Evolutionary conservation across 2,329 filamentous ascomycete species (phyloP), one percentile per base, ranked within the genome.

Genomic region (Ceratocystis smalleyi): DNA sequence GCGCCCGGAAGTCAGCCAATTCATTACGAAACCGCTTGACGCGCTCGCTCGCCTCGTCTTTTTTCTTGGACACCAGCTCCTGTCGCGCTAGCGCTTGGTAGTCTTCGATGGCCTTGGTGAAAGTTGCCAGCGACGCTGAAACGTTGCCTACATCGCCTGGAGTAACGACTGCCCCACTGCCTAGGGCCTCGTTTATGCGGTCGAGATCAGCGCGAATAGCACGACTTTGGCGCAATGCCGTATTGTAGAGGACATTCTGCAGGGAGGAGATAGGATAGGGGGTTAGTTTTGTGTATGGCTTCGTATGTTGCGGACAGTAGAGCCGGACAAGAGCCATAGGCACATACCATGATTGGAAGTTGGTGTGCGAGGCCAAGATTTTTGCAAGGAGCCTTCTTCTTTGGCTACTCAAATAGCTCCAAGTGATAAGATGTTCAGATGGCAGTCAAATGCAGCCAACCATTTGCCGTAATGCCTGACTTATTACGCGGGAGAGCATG

Each of bases 81-180:
- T 92, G 88, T 69, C 89, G 88, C 0, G 91, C 87, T 35, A 95
- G 83, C 64, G 82, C 81, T 71, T 87, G 84, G 78, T 99, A 99
- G 72, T 96, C 91, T 76, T 96, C 91, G 68, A 99, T 81, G 0
- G 90, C 95, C 67, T 94, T 89, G 59, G 88, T 83, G 74, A 99
- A 91, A 66, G 91, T 76, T 54, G 88, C 85, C 35, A 95, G 77
- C 15, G 88, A 88, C 22, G 85, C 86, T n/a, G 87, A 86, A 68
- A 90, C 83, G 74, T 90, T 87, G 71, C 87, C 86, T 74, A 79
- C 71, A 67, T 74, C 69, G 69, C 74, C 73, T 5, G 75, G 75
- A 71, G 86, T 85, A 12, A 88, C 78, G 62, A 83, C 82, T 59
- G 81, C 78, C 49, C 84, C 85, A 60, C 79, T 79, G 62, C 81